phyloP scores from a whole-genome alignment of 306 rosid species.

The Prinsepia uniflora region DNA sequence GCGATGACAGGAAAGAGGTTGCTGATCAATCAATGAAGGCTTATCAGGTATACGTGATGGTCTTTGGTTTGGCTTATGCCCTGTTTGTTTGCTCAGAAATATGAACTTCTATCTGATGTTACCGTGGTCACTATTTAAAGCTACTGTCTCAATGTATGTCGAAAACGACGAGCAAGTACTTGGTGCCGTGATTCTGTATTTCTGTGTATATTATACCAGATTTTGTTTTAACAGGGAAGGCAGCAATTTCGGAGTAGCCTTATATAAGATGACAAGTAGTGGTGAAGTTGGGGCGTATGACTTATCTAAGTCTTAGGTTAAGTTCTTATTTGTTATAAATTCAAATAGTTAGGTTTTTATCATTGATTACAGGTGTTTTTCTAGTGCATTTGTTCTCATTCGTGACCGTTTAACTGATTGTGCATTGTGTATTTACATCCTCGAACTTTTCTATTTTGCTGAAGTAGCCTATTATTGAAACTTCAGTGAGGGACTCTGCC shows the following conservation, averaged over 20 bases:
- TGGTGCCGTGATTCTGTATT: neutral
- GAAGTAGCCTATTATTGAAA: neutral
- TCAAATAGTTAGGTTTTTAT: neutral
- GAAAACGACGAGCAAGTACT: neutral
- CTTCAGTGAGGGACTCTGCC: neutral
- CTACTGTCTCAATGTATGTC: neutral
- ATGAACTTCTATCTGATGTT: neutral
- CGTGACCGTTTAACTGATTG: neutral
- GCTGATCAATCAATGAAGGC: slow-evolving; percentile 61
- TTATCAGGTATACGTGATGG: slow-evolving; percentile 34
- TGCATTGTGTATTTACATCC: neutral
- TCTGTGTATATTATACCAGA: neutral
- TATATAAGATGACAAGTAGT: neutral
- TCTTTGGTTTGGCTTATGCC: neutral
- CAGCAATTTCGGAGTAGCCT: no score
- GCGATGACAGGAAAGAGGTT: slow-evolving; percentile 51
- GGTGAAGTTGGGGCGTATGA: neutral
- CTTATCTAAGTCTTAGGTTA: neutral
- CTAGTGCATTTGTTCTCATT: neutral
- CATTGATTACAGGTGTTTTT: neutral
- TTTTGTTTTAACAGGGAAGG: neutral
- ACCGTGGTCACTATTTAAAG: neutral
- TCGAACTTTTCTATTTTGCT: neutral
- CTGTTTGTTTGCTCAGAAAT: neutral
- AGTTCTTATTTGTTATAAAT: neutral